phyloP scores from a whole-genome alignment of 345 rosid genomes.

The Sapria himalayana region DNA sequence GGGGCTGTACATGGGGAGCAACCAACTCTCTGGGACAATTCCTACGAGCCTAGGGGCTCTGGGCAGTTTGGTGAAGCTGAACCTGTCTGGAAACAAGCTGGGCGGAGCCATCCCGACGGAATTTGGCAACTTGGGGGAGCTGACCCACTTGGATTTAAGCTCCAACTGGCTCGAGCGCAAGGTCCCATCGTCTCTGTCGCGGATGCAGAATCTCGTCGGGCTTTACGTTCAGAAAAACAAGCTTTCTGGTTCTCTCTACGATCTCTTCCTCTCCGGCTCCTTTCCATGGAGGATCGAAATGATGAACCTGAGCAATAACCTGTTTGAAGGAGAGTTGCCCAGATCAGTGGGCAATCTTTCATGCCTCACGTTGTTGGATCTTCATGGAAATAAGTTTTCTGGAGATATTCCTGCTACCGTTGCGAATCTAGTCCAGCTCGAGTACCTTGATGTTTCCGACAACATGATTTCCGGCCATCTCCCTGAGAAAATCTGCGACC shows the following conservation, averaged over 20 bases:
- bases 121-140: conserved; percentile 52
- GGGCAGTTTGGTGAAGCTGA: conserved; percentile 55
- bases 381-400: conserved; percentile 32
- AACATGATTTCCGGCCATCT: conserved; percentile 44
- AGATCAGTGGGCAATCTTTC: conserved; percentile 41
- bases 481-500: conserved; percentile 34
- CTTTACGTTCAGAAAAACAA: conserved; percentile 48
- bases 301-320: conserved; percentile 42
- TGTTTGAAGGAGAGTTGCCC: conserved; percentile 36
- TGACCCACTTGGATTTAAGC: conserved; percentile 68
- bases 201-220: conserved; percentile 49
- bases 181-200: conserved; percentile 38
- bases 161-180: conserved; percentile 33
- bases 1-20: conserved; percentile 56
- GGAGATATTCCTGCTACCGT: conserved; percentile 43
- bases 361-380: conserved; percentile 40
- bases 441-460: conserved; percentile 35
- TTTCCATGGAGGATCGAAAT: conserved; percentile 43
- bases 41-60: conserved; percentile 48
- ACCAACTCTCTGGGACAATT: conserved; percentile 44
- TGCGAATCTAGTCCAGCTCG: conserved; percentile 45
- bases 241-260: conserved; percentile 26
- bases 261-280: conserved; percentile 24
- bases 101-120: conserved; percentile 35
- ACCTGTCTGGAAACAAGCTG: conserved; percentile 42